Evolutionary conservation across 306 rosid species (phyloP), one percentile per base, ranked within the genome.

Genomic region (Citrullus amarus): DNA sequence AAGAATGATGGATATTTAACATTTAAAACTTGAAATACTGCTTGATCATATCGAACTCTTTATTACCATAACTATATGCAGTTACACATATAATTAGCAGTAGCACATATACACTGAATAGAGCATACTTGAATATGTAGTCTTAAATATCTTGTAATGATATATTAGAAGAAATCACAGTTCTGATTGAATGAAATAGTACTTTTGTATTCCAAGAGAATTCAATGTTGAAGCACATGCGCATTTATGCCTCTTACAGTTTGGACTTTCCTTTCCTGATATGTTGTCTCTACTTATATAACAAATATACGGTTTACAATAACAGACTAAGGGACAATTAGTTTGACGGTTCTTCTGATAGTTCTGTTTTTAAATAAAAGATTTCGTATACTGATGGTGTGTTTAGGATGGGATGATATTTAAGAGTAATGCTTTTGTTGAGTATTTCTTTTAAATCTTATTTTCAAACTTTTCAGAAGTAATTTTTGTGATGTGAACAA

Each of bases 201-300:
- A n/a, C 53, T 39, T 38, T 18, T 18, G 51, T 39, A n/a, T 39
- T 39, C 72, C 72, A 36, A 39, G 53, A 46, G 76, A 44, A 70
- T 46, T 70, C 38, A 68, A 68, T 43, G 75, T 68, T 22, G 53
- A 68, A n/a, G 75, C 54, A 68, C 55, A 43, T 68, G 74, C 51
- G 16, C 43, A 68, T 43, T 68, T 43, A 41, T 20, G 53, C 3
- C 53, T 67, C 17, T 22, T 39, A 67, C 74, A 67, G 17, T 41
- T 43, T n/a, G 55, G 18, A 43, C 18, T 68, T 68, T n/a, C 55
- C 18, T 43, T 41, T 43, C 44, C 22, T 69, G 36, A 44, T 69
- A 12, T 69, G 28, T 18, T 68, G 5, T 68, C 54, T 43, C 9
- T 41, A 41, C 51, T 14, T 41, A 36, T 68, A 44, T 48, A 41